These are phyloP conservation scores for Cytospora piceicola DNA, from an alignment of 2,329 filamentous ascomycete species.

Conservation along the genomic window DNA sequence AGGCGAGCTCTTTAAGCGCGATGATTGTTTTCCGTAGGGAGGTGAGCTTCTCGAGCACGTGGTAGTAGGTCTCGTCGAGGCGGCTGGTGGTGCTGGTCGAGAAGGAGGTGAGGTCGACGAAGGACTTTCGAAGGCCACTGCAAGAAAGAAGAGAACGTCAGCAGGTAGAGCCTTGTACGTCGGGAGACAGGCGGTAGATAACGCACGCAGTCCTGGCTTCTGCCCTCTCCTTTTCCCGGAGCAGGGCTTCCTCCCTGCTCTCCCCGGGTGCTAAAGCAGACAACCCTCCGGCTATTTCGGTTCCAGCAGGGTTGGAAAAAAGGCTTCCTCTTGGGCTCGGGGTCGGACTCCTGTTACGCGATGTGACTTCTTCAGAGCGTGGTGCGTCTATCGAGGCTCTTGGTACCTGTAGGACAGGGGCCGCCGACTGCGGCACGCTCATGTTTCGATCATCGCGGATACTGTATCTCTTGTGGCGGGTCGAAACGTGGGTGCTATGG, in stretches of 20 bases:
- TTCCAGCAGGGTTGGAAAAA: conserved; percentile 36
- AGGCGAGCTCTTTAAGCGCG: conserved; percentile 69
- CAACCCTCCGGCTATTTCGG: conserved; percentile 32
- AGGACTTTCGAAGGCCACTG: conserved; percentile 57
- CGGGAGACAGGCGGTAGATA: conserved; percentile 24
- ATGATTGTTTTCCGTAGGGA: conserved; percentile 66
- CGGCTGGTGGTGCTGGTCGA: conserved; percentile 66
- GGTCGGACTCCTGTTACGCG: conserved; percentile 46
- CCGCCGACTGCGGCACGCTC: conserved; percentile 33
- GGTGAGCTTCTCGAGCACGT: conserved; percentile 70
- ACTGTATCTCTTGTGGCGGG: conserved; percentile 40
- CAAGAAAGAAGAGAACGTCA: conserved; percentile 15
- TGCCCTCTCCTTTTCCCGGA: conserved; percentile 47
- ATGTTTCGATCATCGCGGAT: conserved; percentile 42
- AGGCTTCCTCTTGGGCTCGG: conserved; percentile 50
- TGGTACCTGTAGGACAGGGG: conserved; percentile 37
- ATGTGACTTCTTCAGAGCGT: conserved; percentile 50
- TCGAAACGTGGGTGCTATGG: conserved; percentile 37
- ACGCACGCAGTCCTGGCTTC: conserved; percentile 48
- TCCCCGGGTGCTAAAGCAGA: conserved; percentile 27
- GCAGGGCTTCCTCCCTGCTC: conserved; percentile 45
- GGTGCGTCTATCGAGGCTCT: conserved; percentile 49
- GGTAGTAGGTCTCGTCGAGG: conserved; percentile 76
- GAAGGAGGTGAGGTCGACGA: conserved; percentile 59
- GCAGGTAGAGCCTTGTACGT: conserved; percentile 10